Evolutionary conservation across 805 yeast species (phyloP), one percentile per base, ranked within the genome.

Genomic region (Starmerella potacharoeniae): DNA sequence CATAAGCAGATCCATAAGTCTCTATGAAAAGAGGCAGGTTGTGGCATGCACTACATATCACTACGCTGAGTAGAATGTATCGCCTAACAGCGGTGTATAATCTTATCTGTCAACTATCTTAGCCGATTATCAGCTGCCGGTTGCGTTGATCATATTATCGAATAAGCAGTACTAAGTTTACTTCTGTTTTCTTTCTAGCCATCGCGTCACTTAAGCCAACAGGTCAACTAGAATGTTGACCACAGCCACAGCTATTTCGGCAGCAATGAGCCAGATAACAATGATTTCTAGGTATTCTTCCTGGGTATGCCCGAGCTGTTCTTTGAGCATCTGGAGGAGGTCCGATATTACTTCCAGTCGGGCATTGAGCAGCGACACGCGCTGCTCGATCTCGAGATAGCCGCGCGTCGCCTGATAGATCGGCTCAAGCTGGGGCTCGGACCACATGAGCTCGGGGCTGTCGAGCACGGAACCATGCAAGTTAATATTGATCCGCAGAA

Each of bases 391-490:
- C 66, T 93, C 98, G 58, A 93, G 70, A 69, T 91, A 91, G 0
- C 97, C 96, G 68, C 97, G 80, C 2, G 95, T 89, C 0, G 97
- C 97, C 69, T 90, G 97, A 70, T 93, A 93, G 52, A 91, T 89
- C 1, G 98, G 98, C 67, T 93, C 98, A 58, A 93, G 74, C 65
- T 90, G 96, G 1, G 98, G 98, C 68, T 93, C 97, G 0, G 97
- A 82, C 98, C 98, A 93, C 96, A 93, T 89, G 56, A 93, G 79
- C 69, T 93, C 98, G 1, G 98, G 98, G 1, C 96, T 86, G 68
- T 93, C 98, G 58, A 93, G 74, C 31, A 93, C 95, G 16, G 75
- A 71, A 17, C 77, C 77, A 51, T 73, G 77, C 54, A 73, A 59
- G 55, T 73, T 73, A 3, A 73, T 69, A 55, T 72, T 71, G 57